Evolutionary conservation across 352 stramenopile genomes (phyloP), one percentile per base, ranked within the genome.

Genomic region (Pelagophyceae sp.): DNA sequence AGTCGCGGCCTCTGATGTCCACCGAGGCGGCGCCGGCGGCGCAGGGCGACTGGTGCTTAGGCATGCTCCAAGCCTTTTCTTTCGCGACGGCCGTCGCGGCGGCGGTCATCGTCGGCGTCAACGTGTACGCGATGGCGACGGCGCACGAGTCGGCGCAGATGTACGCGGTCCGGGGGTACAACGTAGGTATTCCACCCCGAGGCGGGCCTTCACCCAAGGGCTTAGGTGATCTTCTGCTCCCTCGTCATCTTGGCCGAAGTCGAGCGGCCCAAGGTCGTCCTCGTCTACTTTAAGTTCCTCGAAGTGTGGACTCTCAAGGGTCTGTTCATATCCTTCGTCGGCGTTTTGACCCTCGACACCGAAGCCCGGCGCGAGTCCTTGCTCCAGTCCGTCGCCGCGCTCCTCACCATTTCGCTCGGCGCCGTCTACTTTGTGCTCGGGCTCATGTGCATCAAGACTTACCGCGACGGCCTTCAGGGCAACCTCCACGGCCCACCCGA

Each of bases 281-380:
- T 74, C 20, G 67, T 38, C 3, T 74, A 74, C 67, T 60, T 51
- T 5, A 11, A n/a, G 15, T 74, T 74, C 67, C 67, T 74, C 35
- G 38, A 74, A 15, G 0, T 74, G 2, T 74, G 67, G 67, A 35
- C 33, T 0, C 1, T 33, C 35, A 74, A 74, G 38, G 67, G 67
- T 15, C 67, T 74, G 2, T 74, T 74, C 38, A 27, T 74, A 3
- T 11, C 31, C 2, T 74, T 60, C 38, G 67, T 74, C 35, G 67
- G 35, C 67, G 38, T 74, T 23, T n/a, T 74, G 3, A 74, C 67
- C 15, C 11, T 74, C 67, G 67, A 74, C 67, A 74, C 67, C 17
- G 38, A 74, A 37, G 23, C 29, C 2, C 3, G 6, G 29, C 37
- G 29, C 35, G 27, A 58, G 5, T 31, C 15, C 35, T 1, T 37